These are phyloP conservation scores for Cymodocea nodosa DNA, from an alignment of 116 monocot genomes.

Conservation along the genomic window DNA sequence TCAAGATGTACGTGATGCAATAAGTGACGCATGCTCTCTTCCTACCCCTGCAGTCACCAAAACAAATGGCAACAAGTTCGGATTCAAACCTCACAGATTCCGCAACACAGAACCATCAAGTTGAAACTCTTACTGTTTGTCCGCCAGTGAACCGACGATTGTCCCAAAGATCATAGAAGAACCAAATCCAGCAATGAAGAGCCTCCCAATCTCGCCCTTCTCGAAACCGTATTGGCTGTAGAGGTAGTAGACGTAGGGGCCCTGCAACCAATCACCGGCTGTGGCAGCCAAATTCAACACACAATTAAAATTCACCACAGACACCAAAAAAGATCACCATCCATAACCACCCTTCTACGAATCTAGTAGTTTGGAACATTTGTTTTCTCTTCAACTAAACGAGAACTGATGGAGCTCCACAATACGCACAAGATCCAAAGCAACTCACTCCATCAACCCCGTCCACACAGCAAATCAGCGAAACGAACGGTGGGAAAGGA, in stretches of 20 bases:
- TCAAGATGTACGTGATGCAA: conserved; percentile 93
- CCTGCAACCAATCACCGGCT: conserved; percentile 90
- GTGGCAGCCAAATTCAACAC: conserved; percentile 8
- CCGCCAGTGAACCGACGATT: conserved; percentile 72
- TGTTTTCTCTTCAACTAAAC: background rate
- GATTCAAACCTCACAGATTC: background rate
- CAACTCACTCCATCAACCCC: background rate
- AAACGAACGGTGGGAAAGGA: background rate
- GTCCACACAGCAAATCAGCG: background rate
- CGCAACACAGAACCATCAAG: background rate
- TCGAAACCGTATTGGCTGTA: conserved; percentile 64
- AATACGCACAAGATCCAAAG: background rate
- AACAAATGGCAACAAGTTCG: background rate
- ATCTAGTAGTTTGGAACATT: background rate
- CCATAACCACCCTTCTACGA: background rate
- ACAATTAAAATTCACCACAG: background rate
- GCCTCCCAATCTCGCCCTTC: conserved; percentile 75
- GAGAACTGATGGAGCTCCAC: background rate
- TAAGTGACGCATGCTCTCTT: conserved; percentile 93
- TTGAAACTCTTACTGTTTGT: conserved; percentile 50
- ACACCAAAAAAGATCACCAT: background rate
- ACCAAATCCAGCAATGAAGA: conserved; percentile 79
- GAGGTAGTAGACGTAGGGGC: conserved; percentile 75
- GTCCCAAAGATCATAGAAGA: conserved; percentile 97
- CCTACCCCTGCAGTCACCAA: conserved; percentile 59